Base-by-base conservation (phyloP, 371 early-diverging fungal species). In the Paraphysoderma sedebokerense region DNA sequence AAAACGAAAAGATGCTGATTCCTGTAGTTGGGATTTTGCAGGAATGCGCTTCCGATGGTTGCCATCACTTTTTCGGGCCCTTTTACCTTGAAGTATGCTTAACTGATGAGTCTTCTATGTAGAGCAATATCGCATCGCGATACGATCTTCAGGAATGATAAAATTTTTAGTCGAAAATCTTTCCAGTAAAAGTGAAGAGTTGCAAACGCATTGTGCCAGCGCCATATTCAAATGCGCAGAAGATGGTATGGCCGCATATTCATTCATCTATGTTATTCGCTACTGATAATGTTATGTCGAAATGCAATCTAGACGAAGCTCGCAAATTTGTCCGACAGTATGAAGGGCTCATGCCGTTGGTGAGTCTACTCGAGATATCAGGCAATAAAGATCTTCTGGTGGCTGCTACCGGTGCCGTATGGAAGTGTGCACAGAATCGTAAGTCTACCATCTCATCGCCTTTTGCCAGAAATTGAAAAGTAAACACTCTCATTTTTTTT, bases 191-290 rank as follows among this genome's bases (percentile, higher is more conserved):
- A 72, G 67, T 48, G 58, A 68, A 38, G 62, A 65, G 44, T 51
- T 74, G 39, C 70, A 71, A 49, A 62, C 66, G 19, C 67, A 74
- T 54, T 71, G 66, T 40, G 74, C 74, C 9, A 64, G 63, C 35
- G 68, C 74, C 5, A 74, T 74, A 32, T 74, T 74, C 54, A 70
- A 72, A 49, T 74, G 74, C 48, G 74, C 72, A 19, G 68, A 70
- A 51, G 72, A 74, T 48, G 44, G n/a, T n/a, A n/a, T 47, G 17
- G 19, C 23, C 8, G 26, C 17, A n/a, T 26, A 20, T 17, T n/a
- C 7, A 34, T 48, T 33, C 19, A 19, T 38, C 51, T 47, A 29
- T 24, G 27, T 22, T 1, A 13, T 48, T 48, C 11, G 11, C 35
- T n/a, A n/a, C 35, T 13, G n/a, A 34, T 44, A n/a, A n/a, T n/a